Evolutionary conservation across 805 yeast genomes (phyloP).

Genomic region (Ogataea polymorpha): DNA sequence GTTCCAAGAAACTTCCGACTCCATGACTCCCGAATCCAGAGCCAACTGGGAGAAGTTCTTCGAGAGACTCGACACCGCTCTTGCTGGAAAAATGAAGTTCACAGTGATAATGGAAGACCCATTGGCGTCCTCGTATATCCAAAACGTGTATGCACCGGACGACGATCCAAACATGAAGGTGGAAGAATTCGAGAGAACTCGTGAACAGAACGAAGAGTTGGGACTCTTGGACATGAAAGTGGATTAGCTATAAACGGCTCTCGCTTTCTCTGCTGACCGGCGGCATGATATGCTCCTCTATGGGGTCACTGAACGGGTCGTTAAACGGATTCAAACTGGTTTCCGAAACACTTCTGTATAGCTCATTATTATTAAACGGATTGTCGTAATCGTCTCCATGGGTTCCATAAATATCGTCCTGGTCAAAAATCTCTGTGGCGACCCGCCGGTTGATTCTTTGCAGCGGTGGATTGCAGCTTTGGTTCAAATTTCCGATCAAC

Average conservation of each 20-base stretch:
- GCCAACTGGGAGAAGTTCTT: slow-evolving; percentile 83
- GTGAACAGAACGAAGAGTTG: slow-evolving; percentile 85
- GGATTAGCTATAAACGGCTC: slow-evolving; percentile 3
- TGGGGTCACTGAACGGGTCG: slow-evolving; percentile 8
- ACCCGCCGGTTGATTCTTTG: slow-evolving; percentile 2
- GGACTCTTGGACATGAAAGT: slow-evolving; percentile 62
- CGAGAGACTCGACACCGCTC: slow-evolving; percentile 68
- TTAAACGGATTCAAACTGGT: slow-evolving; percentile 30
- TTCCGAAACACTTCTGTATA: slow-evolving; percentile 26
- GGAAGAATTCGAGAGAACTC: slow-evolving; percentile 87
- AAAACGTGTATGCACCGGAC: slow-evolving; percentile 98
- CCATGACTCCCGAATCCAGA: slow-evolving; percentile 78
- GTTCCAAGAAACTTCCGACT: slow-evolving; percentile 81
- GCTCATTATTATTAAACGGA: slow-evolving; percentile 20
- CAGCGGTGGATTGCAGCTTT: neutral
- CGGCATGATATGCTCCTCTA: slow-evolving; percentile 3
- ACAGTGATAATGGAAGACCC: slow-evolving; percentile 93
- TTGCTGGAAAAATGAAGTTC: slow-evolving; percentile 76
- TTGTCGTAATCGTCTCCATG: slow-evolving; percentile 16
- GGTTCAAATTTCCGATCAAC: slow-evolving; percentile 22
- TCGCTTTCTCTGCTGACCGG: neutral
- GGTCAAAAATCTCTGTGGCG: slow-evolving; percentile 6
- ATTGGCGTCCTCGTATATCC: slow-evolving; percentile 90
- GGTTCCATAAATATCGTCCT: slow-evolving; percentile 5
- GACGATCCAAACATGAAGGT: slow-evolving; percentile 92